Conservation (phyloP, 2,329 filamentous ascomycete species). For the Cladophialophora carrionii region DNA sequence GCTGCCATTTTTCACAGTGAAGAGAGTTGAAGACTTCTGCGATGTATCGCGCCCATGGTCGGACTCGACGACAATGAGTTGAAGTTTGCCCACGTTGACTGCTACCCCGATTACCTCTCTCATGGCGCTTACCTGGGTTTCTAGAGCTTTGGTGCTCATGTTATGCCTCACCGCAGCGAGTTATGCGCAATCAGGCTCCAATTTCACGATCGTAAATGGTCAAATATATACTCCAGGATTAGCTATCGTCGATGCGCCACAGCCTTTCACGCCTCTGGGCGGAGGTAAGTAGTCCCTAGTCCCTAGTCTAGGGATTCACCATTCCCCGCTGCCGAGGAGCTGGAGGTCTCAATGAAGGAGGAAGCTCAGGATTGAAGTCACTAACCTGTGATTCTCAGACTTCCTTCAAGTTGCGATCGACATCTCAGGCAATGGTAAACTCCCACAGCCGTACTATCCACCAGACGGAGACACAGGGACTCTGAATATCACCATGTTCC, state of each 20-base stretch:
- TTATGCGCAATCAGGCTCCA: conserved; percentile 2
- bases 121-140: not conserved
- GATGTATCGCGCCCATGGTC: not conserved
- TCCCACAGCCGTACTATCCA: conserved; percentile 61
- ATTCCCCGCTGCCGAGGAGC: not conserved
- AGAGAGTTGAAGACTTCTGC: not conserved
- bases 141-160: not conserved
- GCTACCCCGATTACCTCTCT: not conserved
- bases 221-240: conserved; percentile 72
- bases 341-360: not conserved
- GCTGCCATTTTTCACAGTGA: not conserved
- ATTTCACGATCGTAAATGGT: conserved; percentile 53
- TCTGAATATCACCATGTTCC: conserved; percentile 67
- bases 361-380: not conserved
- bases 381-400: conserved; percentile 39
- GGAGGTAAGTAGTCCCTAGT: conserved; percentile 54
- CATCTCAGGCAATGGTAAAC: conserved; percentile 66
- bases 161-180: not conserved
- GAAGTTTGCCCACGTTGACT: not conserved
- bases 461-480: conserved; percentile 60
- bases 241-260: conserved; percentile 67
- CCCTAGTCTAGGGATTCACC: not conserved
- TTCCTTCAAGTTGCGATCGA: conserved; percentile 68
- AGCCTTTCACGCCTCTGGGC: conserved; percentile 66
- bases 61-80: not conserved